These are phyloP conservation scores for Hypoxylon rickii DNA, from an alignment of 495 filamentous ascomycete species.

Conservation along the genomic window DNA sequence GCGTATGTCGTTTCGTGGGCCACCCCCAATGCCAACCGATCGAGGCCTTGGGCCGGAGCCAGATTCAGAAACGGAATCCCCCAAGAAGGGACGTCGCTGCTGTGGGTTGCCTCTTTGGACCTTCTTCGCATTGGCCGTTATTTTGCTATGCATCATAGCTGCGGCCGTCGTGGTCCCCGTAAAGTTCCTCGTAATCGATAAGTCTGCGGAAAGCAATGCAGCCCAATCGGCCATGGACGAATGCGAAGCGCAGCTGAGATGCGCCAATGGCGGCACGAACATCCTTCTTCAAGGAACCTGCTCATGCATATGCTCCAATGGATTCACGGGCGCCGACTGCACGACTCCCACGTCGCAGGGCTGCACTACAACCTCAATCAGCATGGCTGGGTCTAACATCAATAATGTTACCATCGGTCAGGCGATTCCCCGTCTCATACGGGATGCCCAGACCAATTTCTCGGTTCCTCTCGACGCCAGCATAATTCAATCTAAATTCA, in stretches of 20 bases:
- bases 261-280: slow-evolving; percentile 81
- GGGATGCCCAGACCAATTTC: slow-evolving; percentile 67
- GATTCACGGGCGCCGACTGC: slow-evolving; percentile 82
- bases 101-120: slow-evolving; percentile 86
- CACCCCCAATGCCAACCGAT: slow-evolving; percentile 16
- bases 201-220: slow-evolving; percentile 37
- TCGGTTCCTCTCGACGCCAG: slow-evolving; percentile 71
- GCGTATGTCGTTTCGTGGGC: slow-evolving; percentile 36
- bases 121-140: slow-evolving; percentile 70
- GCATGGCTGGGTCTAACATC: slow-evolving; percentile 48
- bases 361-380: slow-evolving; percentile 71
- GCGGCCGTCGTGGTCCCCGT: slow-evolving; percentile 87
- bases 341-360: slow-evolving; percentile 61
- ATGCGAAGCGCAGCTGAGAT: slow-evolving; percentile 61
- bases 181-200: slow-evolving; percentile 74
- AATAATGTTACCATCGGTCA: slow-evolving; percentile 79
- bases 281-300: slow-evolving; percentile 68
- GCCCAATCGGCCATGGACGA: slow-evolving; percentile 43
- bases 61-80: slow-evolving; percentile 18
- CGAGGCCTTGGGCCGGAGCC: slow-evolving; percentile 14
- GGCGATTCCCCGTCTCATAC: slow-evolving; percentile 73
- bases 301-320: slow-evolving; percentile 84
- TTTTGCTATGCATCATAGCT: slow-evolving; percentile 76
- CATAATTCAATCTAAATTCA: slow-evolving; percentile 76
- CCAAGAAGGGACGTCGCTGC: slow-evolving; percentile 44